Percentiles rank a stretch among this genome's conserved stretches.
Conservation (phyloP, 768 basidiomycete genomes). For the Termitomyces sp. region DNA sequence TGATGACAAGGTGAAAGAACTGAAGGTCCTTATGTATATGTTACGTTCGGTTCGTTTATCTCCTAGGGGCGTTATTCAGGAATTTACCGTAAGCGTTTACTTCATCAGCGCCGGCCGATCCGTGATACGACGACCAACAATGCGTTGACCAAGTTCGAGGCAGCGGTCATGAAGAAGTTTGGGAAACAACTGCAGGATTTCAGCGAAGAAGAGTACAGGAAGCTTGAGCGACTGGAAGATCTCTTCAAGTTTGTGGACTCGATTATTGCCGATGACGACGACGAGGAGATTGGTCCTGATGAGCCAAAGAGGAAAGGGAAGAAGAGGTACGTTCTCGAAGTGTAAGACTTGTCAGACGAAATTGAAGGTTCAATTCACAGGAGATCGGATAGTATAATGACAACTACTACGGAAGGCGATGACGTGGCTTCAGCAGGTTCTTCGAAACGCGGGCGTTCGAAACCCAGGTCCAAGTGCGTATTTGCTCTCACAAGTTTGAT, state of each 20-base stretch:
- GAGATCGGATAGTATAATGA: conserved; percentile 54
- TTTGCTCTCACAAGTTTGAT: background rate
- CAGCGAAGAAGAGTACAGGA: conserved; percentile 63
- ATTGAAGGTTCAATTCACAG: conserved; percentile 23
- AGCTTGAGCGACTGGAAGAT: conserved; percentile 55
- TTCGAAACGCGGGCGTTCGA: conserved; percentile 23
- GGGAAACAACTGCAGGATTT: conserved; percentile 65
- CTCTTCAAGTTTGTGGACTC: conserved; percentile 70
- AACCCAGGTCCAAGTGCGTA: conserved; percentile 36
- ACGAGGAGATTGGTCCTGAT: conserved; percentile 37
- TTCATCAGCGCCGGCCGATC: conserved; percentile 31
- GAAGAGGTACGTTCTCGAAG: conserved; percentile 33
- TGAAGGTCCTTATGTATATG: conserved; percentile 58
- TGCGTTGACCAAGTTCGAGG: conserved; percentile 68
- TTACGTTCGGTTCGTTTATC: conserved; percentile 43
- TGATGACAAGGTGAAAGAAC: conserved; percentile 57
- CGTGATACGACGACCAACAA: conserved; percentile 57
- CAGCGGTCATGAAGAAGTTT: conserved; percentile 62
- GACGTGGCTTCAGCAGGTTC: conserved; percentile 28
- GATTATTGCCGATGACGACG: conserved; percentile 63
- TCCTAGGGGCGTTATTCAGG: background rate
- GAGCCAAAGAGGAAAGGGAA: conserved; percentile 36
- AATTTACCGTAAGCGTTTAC: background rate
- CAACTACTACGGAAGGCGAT: conserved; percentile 32
- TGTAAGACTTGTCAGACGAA: background rate